These are phyloP conservation scores for Leccinum truebloodii DNA, from an alignment of 768 basidiomycete genomes.

Conservation along the genomic window DNA sequence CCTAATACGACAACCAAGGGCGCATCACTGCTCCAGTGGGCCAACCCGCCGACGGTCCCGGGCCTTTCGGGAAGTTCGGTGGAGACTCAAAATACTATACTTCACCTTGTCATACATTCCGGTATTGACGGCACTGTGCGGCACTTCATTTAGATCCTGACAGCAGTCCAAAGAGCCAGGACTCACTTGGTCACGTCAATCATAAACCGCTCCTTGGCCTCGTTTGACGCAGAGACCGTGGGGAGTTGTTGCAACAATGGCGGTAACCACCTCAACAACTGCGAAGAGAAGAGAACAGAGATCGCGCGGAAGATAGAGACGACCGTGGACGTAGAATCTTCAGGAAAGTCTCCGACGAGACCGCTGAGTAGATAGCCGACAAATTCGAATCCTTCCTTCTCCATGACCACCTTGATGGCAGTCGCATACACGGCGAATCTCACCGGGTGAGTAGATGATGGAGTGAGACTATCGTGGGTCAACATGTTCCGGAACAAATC, in stretches of 20 bases:
- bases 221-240: constrained; percentile 53
- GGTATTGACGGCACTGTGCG: constrained; percentile 58
- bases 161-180: background rate
- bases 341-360: constrained; percentile 84
- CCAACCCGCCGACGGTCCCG: constrained; percentile 56
- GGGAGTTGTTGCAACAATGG: constrained; percentile 72
- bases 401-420: constrained; percentile 59
- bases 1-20: constrained; percentile 5
- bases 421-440: constrained; percentile 64
- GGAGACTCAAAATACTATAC: constrained; percentile 68
- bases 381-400: constrained; percentile 73
- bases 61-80: constrained; percentile 73
- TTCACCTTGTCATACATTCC: constrained; percentile 80
- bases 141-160: constrained; percentile 3
- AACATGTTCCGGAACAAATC: constrained; percentile 78
- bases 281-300: constrained; percentile 63
- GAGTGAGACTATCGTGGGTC: constrained; percentile 67
- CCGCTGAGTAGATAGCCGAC: constrained; percentile 71
- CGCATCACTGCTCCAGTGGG: constrained; percentile 30
- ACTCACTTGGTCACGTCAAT: constrained; percentile 73
- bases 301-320: constrained; percentile 77
- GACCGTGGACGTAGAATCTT: constrained; percentile 73
- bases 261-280: constrained; percentile 73
- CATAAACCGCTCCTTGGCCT: constrained; percentile 72
- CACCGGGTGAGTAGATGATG: constrained; percentile 50